These are phyloP conservation scores for Anaeromyces robustus DNA, from an alignment of 192 early-diverging fungal species.

Conservation along the genomic window DNA sequence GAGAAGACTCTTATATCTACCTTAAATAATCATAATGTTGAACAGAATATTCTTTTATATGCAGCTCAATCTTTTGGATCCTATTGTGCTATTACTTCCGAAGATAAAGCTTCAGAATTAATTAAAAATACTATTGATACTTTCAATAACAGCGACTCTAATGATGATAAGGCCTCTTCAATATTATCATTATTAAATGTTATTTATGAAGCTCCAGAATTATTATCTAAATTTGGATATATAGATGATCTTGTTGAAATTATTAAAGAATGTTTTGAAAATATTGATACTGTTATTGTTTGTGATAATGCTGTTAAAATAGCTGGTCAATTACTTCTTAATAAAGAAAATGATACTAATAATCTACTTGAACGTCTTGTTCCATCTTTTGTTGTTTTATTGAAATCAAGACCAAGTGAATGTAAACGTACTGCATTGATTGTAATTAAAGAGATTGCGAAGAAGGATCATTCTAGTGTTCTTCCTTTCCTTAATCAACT, in stretches of 20 bases:
- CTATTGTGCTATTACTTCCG: neutral
- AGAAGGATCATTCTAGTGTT: constrained; percentile 11
- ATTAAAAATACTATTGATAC: neutral
- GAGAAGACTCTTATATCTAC: constrained; percentile 18
- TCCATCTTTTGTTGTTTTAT: neutral
- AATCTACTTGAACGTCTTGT: neutral
- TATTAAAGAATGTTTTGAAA: neutral
- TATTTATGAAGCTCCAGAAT: neutral
- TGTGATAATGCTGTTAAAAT: neutral
- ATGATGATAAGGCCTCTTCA: neutral
- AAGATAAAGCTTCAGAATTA: neutral
- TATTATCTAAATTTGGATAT: neutral
- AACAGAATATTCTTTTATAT: neutral
- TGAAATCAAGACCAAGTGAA: constrained; percentile 5
- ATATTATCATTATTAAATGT: neutral
- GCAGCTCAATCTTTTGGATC: neutral
- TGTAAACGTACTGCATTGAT: constrained; percentile 20
- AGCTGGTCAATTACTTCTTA: neutral
- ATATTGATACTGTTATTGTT: neutral
- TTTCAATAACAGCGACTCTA: neutral
- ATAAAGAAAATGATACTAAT: neutral
- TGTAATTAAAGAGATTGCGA: constrained; percentile 25
- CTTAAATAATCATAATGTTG: neutral
- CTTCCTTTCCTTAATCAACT: constrained; percentile 29
- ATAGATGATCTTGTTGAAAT: neutral